A percentile compares a stretch with the other conserved stretches of the same genome.
Evolutionary conservation across 805 yeast species (phyloP).

Genomic region (Torulaspora quercuum): DNA sequence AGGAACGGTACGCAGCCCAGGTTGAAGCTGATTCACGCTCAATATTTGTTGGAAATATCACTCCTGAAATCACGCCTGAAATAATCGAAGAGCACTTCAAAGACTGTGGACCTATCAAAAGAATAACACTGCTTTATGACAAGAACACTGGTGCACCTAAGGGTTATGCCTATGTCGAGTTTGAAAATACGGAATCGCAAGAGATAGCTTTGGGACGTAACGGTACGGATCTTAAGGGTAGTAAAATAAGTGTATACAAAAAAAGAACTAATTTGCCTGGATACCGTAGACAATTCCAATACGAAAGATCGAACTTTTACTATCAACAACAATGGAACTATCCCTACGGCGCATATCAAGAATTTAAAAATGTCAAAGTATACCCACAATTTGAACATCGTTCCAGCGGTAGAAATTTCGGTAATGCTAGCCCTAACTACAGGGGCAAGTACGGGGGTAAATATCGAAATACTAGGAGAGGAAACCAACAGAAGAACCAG

Average conservation of each 20-base stretch:
- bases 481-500: background rate
- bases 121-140: slow-evolving; percentile 48
- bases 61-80: slow-evolving; percentile 48
- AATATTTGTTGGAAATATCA: slow-evolving; percentile 52
- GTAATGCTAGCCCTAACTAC: slow-evolving; percentile 6
- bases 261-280: slow-evolving; percentile 58
- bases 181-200: slow-evolving; percentile 43
- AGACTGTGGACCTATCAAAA: slow-evolving; percentile 44
- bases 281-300: slow-evolving; percentile 22
- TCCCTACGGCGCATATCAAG: slow-evolving; percentile 5
- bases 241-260: slow-evolving; percentile 45
- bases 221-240: slow-evolving; percentile 44
- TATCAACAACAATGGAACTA: slow-evolving; percentile 13
- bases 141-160: slow-evolving; percentile 45
- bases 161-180: slow-evolving; percentile 66
- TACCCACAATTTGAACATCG: slow-evolving; percentile 8
- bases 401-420: slow-evolving; percentile 5
- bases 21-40: slow-evolving; percentile 51
- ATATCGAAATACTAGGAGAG: slow-evolving; percentile 1
- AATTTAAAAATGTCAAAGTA: slow-evolving; percentile 7
- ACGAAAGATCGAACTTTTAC: slow-evolving; percentile 10
- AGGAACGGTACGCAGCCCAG: slow-evolving; percentile 30
- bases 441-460: slow-evolving; percentile 23
- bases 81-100: slow-evolving; percentile 48
- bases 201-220: slow-evolving; percentile 45